Base-by-base conservation (phyloP, 176 grass and related monocot genomes). In the Rhynchospora tenuis region DNA sequence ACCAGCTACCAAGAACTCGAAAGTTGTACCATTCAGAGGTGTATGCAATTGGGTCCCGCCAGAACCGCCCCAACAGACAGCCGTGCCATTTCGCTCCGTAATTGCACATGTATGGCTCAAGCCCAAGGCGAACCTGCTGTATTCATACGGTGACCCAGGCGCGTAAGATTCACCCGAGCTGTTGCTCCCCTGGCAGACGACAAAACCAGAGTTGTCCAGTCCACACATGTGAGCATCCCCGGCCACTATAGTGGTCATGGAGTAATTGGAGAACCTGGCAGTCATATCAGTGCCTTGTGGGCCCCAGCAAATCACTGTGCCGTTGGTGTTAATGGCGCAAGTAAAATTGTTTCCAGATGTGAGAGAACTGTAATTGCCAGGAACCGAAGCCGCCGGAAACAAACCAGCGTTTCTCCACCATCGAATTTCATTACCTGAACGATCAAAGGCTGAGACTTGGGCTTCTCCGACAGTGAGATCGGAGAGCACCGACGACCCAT, bases 261-360 rank as follows among this genome's bases (percentile, higher is more conserved):
- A 46, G 2, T 9, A 22, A 80, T 89, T 88, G 6, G 58, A 10
- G 73, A 99, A 95, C 10, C 6, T 44, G 0, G 50, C 2, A 56
- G 90, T 48, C 72, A 99, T 83, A 16, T 3, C 19, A 55, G 38
- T 60, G 70, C 80, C 59, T 0, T 10, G 16, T 10, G 75, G 83
- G 0, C 96, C 96, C 96, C 96, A 95, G 71, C 96, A 99, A 0
- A 29, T 66, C 56, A 99, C 93, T 4, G 78, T 50, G 19, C 70
- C 59, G 43, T 68, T 84, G n/a, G 46, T 17, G 12, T 77, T 31
- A 0, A 99, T 10, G 9, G 89, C 93, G 77, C 96, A 99, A n/a
- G 93, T 62, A 82, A 99, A 99, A 0, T 59, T 88, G 72, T 77
- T 63, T 14, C 91, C 96, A 42, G 96, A 95, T 48, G 92, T 92